Evolutionary conservation across 176 grass and related monocot genomes (phyloP), one percentile per base, ranked within the genome.

Genomic region (Oryza punctata): DNA sequence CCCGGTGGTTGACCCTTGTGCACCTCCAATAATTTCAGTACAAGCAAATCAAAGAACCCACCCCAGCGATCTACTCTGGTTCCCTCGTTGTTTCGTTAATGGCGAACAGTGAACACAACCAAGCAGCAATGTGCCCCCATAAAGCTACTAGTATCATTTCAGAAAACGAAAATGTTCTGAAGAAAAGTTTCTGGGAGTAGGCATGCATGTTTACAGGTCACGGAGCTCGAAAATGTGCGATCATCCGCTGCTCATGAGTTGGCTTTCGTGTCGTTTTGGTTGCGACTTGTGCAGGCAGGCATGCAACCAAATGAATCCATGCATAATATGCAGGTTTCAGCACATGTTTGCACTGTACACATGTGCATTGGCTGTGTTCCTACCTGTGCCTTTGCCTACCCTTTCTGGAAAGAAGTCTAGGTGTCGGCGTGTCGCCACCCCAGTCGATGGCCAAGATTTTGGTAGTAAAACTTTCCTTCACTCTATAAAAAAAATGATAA

Each of bases 351-450:
- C 26, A 63, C 77, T 68, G 66, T 40, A 43, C 85, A 67, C 81
- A 91, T 91, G 85, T 76, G 80, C 76, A 26, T 30, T 29, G 26
- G 3, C 21, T 67, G 12, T 10, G 33, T 57, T 57, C 52, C 19
- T 57, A 19, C 52, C 50, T 54, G 50, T 67, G 15, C 23, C n/a
- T n/a, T n/a, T 7, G 35, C 44, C 61, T 43, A 52, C 65, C 67
- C 71, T 82, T 85, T 72, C 72, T 72, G 78, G 88, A 75, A 67
- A 76, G 33, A 82, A 50, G 29, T 54, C 81, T 63, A 15, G 69
- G 75, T 33, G 69, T 60, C 63, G 21, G 57, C 69, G 75, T 33
- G 69, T 60, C 63, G 21, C 67, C 69, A 25, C 12, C 81, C 12
- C 81, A 61, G 81, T 18, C 63, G 81, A 76, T 79, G 63, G 15